phyloP scores from a whole-genome alignment of 768 basidiomycete genomes.

The Rhizopogon vesiculosus region DNA sequence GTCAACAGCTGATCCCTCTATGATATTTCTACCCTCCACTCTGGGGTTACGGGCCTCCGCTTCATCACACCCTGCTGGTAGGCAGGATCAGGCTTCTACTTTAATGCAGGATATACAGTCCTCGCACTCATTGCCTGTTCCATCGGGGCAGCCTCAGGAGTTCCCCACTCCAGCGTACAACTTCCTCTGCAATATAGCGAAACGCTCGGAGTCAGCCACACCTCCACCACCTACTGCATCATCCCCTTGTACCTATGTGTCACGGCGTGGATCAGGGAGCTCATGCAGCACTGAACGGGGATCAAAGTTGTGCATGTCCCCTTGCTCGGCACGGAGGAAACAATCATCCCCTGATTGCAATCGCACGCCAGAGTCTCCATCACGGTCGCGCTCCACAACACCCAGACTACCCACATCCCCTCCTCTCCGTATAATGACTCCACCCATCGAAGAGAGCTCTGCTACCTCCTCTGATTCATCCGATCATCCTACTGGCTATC shows the following conservation, averaged over 20 bases:
- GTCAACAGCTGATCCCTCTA: slow-evolving; percentile 46
- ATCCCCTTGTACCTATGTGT: slow-evolving; percentile 26
- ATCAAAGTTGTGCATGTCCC: slow-evolving; percentile 9
- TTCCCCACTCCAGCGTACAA: slow-evolving; percentile 54
- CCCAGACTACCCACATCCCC: slow-evolving; percentile 20
- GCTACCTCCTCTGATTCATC: slow-evolving; percentile 50
- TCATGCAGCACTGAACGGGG: slow-evolving; percentile 23
- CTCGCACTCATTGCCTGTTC: background rate
- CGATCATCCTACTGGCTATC: slow-evolving; percentile 47
- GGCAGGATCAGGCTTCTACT: slow-evolving; percentile 1
- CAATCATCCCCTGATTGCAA: slow-evolving; percentile 11
- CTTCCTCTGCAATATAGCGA: slow-evolving; percentile 56
- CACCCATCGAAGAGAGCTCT: slow-evolving; percentile 52
- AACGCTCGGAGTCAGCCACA: slow-evolving; percentile 25
- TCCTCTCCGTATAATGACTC: slow-evolving; percentile 42
- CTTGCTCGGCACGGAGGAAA: slow-evolving; percentile 9
- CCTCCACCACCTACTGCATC: slow-evolving; percentile 9
- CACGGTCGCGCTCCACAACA: slow-evolving; percentile 25
- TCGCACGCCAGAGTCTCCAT: slow-evolving; percentile 6
- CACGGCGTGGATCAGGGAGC: slow-evolving; percentile 30
- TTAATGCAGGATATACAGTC: slow-evolving; percentile 2
- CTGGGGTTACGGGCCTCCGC: slow-evolving; percentile 51
- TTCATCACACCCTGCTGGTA: slow-evolving; percentile 20
- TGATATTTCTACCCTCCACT: slow-evolving; percentile 63
- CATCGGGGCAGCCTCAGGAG: slow-evolving; percentile 35